Percentiles rank a stretch among this genome's conserved stretches.
These are phyloP conservation scores for Lentithecium fluviatile DNA, from an alignment of 495 filamentous ascomycete species.

Conservation along the genomic window DNA sequence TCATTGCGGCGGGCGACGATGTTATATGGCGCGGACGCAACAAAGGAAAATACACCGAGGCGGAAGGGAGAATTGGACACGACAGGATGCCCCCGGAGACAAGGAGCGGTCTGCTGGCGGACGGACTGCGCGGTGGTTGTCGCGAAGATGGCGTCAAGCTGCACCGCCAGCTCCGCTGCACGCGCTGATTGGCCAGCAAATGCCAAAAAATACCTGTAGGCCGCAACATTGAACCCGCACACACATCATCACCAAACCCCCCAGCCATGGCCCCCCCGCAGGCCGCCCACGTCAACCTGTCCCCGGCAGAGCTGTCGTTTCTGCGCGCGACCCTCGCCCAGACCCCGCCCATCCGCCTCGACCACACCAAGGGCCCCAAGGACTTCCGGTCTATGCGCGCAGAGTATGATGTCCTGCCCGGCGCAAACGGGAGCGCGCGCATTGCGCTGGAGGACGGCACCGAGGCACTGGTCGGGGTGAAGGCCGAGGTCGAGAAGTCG, in stretches of 20 bases:
- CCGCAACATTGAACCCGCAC: no score
- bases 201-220: background rate
- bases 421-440: conserved; percentile 86
- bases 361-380: conserved; percentile 64
- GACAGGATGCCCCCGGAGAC: background rate
- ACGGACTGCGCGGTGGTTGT: conserved; percentile 22
- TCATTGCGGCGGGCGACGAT: background rate
- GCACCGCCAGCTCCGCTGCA: conserved; percentile 8
- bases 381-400: conserved; percentile 90
- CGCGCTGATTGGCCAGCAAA: conserved; percentile 11
- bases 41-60: background rate
- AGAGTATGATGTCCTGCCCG: conserved; percentile 84
- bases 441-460: conserved; percentile 93
- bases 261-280: conserved; percentile 40
- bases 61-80: background rate
- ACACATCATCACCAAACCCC: background rate
- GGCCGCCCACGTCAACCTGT: conserved; percentile 58
- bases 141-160: conserved; percentile 1
- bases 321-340: conserved; percentile 81
- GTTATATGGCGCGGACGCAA: background rate
- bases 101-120: background rate
- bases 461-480: conserved; percentile 92
- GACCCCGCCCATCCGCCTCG: conserved; percentile 83
- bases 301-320: conserved; percentile 94
- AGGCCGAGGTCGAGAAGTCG: conserved; percentile 84